Evolutionary conservation across 139 green algal genomes (phyloP), one percentile per base, ranked within the genome.

Genomic region (Gonium pectorale): DNA sequence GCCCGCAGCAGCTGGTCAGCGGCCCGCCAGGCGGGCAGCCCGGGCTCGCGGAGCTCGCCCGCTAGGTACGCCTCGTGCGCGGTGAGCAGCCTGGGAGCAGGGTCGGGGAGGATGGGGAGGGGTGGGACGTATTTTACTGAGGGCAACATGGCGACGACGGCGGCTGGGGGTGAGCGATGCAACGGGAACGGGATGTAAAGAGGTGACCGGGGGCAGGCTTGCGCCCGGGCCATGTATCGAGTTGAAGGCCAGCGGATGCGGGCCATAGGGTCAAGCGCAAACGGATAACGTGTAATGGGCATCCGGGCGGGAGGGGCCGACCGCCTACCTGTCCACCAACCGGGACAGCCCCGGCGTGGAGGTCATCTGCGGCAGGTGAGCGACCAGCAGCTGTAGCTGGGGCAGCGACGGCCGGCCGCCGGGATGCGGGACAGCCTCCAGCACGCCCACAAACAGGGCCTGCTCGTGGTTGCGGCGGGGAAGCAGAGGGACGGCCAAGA

Each of bases 1-100:
- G 75, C 75, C 41, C 75, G 60, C 59, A 83, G 60, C 40, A 83
- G 75, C 75, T 35, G 21, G 29, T 83, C 75, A 29, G 75, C 75
- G n/a, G 72, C 3, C 9, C 60, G 59, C 75, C 75, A 83, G 31
- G 75, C 59, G n/a, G 75, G 59, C 59, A 72, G 26, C 35, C 11
- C 31, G 74, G 54, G 37, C 9, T 69, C 56, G 49, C 74, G 51
- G 27, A 33, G 40, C 17, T 21, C 35, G 24, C 75, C 75, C 7
- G 33, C 41, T 41, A 83, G 75, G 75, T 62, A 46, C 3, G 75
- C 59, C 59, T 72, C 41, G n/a, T 46, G 31, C n/a, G 59, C 75
- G 15, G 41, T 43, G 41, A 83, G 75, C 41, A 83, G 59, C 75
- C 75, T 83, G 59, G 7, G 15, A n/a, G n/a, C n/a, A n/a, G n/a